These are phyloP conservation scores for Globisporangium nunn DNA, from an alignment of 352 stramenopile genomes.

Conservation along the genomic window DNA sequence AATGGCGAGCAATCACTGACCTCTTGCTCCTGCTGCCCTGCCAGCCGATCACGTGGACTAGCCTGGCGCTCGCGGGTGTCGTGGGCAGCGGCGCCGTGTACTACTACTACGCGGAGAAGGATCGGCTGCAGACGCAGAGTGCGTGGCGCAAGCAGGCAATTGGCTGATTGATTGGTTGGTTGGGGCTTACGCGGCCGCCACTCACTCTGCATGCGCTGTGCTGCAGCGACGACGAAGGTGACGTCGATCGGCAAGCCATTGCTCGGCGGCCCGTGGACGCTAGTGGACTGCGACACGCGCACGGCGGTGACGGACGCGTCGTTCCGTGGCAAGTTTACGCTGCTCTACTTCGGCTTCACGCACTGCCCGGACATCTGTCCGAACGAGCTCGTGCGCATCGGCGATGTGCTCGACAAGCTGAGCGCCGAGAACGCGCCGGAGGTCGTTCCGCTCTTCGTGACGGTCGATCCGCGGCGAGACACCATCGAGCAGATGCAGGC, in stretches of 20 bases:
- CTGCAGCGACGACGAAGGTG: conserved; percentile 76
- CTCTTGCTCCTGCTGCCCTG: background rate
- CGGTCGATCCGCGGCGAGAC: conserved; percentile 96
- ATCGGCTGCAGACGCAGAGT: conserved; percentile 82
- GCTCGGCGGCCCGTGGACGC: conserved; percentile 89
- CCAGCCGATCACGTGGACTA: conserved; percentile 83
- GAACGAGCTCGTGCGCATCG: conserved; percentile 98
- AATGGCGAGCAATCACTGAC: background rate
- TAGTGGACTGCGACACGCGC: conserved; percentile 88
- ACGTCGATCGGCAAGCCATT: conserved; percentile 87
- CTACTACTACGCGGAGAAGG: conserved; percentile 89
- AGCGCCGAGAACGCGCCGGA: conserved; percentile 48
- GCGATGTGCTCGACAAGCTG: conserved; percentile 91
- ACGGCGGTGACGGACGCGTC: conserved; percentile 86
- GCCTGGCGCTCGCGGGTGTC: conserved; percentile 63
- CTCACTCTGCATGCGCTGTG: background rate
- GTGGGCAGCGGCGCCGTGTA: conserved; percentile 68
- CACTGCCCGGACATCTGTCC: conserved; percentile 99
- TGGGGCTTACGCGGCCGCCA: background rate
- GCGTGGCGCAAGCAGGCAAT: conserved; percentile 7
- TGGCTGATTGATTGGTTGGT: background rate
- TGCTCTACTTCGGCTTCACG: conserved; percentile 99
- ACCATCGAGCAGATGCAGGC: conserved; percentile 93
- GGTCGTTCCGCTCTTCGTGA: conserved; percentile 94
- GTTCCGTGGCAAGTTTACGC: conserved; percentile 91